A percentile compares a stretch with the other conserved stretches of the same genome.
phyloP scores from a whole-genome alignment of 1,284 basidiomycete genomes.

The Nidula niveotomentosa region DNA sequence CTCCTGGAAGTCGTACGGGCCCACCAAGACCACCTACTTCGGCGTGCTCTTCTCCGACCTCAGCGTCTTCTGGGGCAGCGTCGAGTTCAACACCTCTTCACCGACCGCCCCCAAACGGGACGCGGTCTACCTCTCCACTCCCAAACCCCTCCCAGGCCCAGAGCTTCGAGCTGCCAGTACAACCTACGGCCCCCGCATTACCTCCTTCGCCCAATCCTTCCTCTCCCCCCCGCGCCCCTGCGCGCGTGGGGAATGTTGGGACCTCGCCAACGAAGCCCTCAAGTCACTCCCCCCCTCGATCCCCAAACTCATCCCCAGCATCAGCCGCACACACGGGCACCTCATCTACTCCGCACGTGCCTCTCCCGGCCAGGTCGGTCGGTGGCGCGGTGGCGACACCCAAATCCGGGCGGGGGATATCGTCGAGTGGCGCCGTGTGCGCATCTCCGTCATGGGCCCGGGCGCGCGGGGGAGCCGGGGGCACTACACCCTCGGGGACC shows the following conservation, averaged over 20 bases:
- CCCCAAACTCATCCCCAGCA: slow-evolving; percentile 45
- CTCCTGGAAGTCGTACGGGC: slow-evolving; percentile 27
- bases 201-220: slow-evolving; percentile 46
- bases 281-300: slow-evolving; percentile 41
- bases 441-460: slow-evolving; percentile 24
- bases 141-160: slow-evolving; percentile 27
- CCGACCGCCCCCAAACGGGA: slow-evolving; percentile 33
- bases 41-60: slow-evolving; percentile 48
- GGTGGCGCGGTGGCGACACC: slow-evolving; percentile 54
- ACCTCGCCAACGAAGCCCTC: slow-evolving; percentile 52
- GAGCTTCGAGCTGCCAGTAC: slow-evolving; percentile 41
- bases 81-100: slow-evolving; percentile 33
- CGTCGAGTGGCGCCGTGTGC: slow-evolving; percentile 48
- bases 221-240: slow-evolving; percentile 42
- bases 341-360: slow-evolving; percentile 48
- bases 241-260: slow-evolving; percentile 60
- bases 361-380: slow-evolving; percentile 27
- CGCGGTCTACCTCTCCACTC: slow-evolving; percentile 38
- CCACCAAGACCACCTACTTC: slow-evolving; percentile 28
- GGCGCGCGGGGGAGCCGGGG: slow-evolving; percentile 8
- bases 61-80: slow-evolving; percentile 46
- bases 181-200: slow-evolving; percentile 49
- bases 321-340: slow-evolving; percentile 54
- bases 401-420: slow-evolving; percentile 55
- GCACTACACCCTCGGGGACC: slow-evolving; percentile 29